Conservation (phyloP, 345 rosid species). For the Diplotaxis tenuifolia region DNA sequence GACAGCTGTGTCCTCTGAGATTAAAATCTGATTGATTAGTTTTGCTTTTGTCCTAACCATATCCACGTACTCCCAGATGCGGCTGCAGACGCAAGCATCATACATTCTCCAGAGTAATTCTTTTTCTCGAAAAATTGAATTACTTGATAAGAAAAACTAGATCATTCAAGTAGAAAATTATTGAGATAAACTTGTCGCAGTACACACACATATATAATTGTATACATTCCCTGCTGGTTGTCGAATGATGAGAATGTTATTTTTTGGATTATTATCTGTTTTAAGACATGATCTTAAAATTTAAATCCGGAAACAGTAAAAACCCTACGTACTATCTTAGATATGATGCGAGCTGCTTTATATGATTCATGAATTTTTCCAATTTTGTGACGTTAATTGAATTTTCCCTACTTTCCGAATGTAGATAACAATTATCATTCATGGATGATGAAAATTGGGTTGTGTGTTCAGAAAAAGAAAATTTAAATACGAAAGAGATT, state of each 20-base stretch:
- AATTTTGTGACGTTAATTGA: conserved; percentile 13
- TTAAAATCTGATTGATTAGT: conserved; percentile 36
- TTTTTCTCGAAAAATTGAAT: not conserved
- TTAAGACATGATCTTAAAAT: not conserved
- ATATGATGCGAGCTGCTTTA: conserved; percentile 1
- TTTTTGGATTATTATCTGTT: not conserved
- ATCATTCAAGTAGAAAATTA: not conserved
- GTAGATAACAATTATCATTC: conserved; percentile 23
- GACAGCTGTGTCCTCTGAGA: conserved; percentile 40
- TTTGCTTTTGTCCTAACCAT: conserved; percentile 40
- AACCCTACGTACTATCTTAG: not conserved
- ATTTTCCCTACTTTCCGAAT: conserved; percentile 1
- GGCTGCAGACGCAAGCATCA: conserved; percentile 35
- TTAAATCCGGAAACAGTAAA: not conserved
- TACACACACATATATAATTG: not conserved
- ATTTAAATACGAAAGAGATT: conserved; percentile 1
- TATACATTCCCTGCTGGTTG: not conserved
- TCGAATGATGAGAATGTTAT: not conserved
- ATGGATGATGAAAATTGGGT: conserved; percentile 14
- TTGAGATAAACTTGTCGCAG: not conserved
- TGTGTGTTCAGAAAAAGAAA: conserved; percentile 30
- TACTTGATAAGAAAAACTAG: not conserved
- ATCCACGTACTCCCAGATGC: conserved; percentile 38
- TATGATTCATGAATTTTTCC: conserved; percentile 21
- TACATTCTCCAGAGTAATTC: not conserved